phyloP scores from a whole-genome alignment of 1,284 basidiomycete species.

The Pterula multifida region DNA sequence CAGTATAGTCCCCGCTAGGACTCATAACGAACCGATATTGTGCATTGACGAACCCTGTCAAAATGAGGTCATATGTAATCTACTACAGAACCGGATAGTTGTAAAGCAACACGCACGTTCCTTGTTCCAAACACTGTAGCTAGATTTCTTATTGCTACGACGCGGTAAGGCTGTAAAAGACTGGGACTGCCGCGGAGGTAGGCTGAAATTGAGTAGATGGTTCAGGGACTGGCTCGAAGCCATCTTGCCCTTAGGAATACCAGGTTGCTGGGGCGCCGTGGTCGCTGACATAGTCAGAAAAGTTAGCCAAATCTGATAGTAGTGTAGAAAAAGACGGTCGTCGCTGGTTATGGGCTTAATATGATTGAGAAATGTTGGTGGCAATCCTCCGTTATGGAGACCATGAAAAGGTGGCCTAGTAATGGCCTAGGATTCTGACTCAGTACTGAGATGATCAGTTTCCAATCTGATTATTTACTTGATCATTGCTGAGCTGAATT shows the following conservation, averaged over 20 bases:
- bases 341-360: too few relatives aligned
- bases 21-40: constrained; percentile 92
- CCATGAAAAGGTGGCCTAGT: background rate
- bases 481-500: background rate
- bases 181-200: constrained; percentile 65
- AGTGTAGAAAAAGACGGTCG: too few relatives aligned
- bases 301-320: too few relatives aligned
- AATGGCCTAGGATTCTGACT: background rate
- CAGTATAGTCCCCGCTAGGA: constrained; percentile 84
- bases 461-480: background rate
- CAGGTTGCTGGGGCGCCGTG: constrained; percentile 6
- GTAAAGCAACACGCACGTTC: constrained; percentile 54
- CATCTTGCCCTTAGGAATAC: constrained; percentile 51
- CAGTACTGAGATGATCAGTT: background rate
- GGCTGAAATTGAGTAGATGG: constrained; percentile 75
- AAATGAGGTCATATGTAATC: constrained; percentile 7
- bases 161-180: constrained; percentile 48
- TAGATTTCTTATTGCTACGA: constrained; percentile 52
- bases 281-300: background rate
- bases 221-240: constrained; percentile 52
- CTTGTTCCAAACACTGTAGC: constrained; percentile 69
- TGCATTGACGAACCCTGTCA: constrained; percentile 79
- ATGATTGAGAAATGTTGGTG: background rate
- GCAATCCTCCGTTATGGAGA: background rate
- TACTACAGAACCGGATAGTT: constrained; percentile 3